phyloP scores from a whole-genome alignment of 352 stramenopile species.

The Phytopythium aichiense region DNA sequence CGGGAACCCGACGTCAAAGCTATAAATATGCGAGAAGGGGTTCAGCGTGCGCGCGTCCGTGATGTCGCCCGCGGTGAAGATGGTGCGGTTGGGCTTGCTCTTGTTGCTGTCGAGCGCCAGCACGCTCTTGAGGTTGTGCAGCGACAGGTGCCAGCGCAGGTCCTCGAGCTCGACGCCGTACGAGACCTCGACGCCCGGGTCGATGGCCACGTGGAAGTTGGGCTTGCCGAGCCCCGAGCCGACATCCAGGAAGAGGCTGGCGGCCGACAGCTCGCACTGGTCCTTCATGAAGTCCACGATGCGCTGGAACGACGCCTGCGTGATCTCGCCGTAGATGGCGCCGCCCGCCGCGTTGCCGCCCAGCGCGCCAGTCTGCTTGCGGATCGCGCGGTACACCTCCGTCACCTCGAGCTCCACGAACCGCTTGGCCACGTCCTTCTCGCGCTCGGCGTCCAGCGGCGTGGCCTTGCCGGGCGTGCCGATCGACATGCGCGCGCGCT shows the following conservation, averaged over 20 bases:
- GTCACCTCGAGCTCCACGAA: constrained; percentile 84
- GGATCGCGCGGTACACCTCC: constrained; percentile 91
- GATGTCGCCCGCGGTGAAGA: constrained; percentile 95
- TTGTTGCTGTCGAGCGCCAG: constrained; percentile 65
- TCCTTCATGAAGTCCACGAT: constrained; percentile 94
- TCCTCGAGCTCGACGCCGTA: constrained; percentile 96
- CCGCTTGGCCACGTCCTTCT: constrained; percentile 61
- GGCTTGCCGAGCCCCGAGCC: constrained; percentile 96
- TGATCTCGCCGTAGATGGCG: constrained; percentile 98
- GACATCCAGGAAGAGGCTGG: constrained; percentile 96
- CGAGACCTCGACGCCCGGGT: constrained; percentile 94
- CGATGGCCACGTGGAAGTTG: constrained; percentile 96
- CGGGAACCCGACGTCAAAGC: constrained; percentile 98
- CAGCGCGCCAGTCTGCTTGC: constrained; percentile 92
- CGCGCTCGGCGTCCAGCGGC: constrained; percentile 46
- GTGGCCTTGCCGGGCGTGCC: constrained; percentile 70
- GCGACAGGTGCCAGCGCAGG: constrained; percentile 92
- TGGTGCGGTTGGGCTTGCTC: constrained; percentile 53
- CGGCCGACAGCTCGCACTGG: constrained; percentile 83
- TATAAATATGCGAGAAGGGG: constrained; percentile 98
- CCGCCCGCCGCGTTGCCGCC: constrained; percentile 94
- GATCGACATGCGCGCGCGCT: constrained; percentile 56
- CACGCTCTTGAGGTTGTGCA: constrained; percentile 91
- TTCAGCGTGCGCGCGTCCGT: constrained; percentile 92
- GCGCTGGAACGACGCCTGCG: constrained; percentile 94